Base-by-base conservation (phyloP, 345 rosid genomes). In the Salix brachista region DNA sequence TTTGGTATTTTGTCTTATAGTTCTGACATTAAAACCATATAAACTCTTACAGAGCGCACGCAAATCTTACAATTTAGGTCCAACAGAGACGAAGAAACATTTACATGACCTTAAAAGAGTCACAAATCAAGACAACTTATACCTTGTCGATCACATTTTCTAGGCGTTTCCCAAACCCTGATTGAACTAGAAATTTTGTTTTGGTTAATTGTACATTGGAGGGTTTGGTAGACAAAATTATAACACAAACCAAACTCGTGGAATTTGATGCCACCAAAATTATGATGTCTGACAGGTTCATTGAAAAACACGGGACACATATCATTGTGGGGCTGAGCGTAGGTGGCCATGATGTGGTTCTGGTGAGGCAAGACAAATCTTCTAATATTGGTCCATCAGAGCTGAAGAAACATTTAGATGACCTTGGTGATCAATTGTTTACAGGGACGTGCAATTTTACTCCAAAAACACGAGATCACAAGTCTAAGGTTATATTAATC, bases 271-370 rank as follows among this genome's bases (percentile, higher is more conserved):
- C 26, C 30, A 30, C 41, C 12, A 50, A 42, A 37, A 6, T 61
- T 75, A 11, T 65, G 5, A 60, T 64, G 37, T 48, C 17, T 64
- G 67, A 75, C 92, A 96, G 99, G 78, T 96, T 96, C 79, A 93
- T 96, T 23, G 90, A 91, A 83, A 92, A 80, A 73, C 93, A 91
- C 71, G 99, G 99, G 65, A 96, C 99, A 36, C 99, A 96, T 75
- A 73, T 96, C 6, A 81, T 93, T 17, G 92, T 87, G 56, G 99
- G 98, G 60, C 48, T 96, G 34, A 82, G 94, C 50, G 79, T 96
- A 5, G 99, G 99, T 17, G 99, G 99, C 16, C 81, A 90, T 28
- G 98, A 96, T 75, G 73, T 91, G 71, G 87, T 96, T 8, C 70
- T 85, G 69, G 94, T 93, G 32, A 91, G 87, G 80, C 98, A 93